Conservation (phyloP, 768 basidiomycete species). For the Daedaleopsis sinensis region DNA sequence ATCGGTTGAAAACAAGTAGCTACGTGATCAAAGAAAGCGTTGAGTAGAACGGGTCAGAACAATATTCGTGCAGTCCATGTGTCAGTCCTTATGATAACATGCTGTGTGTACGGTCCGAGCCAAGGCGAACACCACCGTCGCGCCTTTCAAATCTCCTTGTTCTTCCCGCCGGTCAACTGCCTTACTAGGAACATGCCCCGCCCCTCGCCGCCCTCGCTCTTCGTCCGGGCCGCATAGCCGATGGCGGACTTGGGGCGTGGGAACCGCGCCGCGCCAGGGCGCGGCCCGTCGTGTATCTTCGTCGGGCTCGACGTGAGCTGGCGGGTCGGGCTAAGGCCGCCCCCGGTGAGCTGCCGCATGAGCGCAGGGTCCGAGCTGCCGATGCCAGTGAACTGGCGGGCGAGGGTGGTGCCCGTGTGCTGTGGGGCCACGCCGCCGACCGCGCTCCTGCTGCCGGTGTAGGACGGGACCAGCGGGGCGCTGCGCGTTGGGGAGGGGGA, state of each 20-base stretch:
- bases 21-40: constrained; percentile 7
- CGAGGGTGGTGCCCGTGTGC: constrained; percentile 68
- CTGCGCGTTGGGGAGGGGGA: constrained; percentile 58
- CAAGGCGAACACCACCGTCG: neutral
- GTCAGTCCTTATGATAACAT: neutral
- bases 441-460: constrained; percentile 41
- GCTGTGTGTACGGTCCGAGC: constrained; percentile 13
- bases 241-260: constrained; percentile 81
- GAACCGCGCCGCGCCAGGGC: constrained; percentile 41
- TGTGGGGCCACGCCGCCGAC: constrained; percentile 50
- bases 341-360: constrained; percentile 65
- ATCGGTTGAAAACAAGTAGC: neutral
- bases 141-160: constrained; percentile 11
- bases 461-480: constrained; percentile 45
- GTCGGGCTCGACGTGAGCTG: constrained; percentile 70
- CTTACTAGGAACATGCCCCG: constrained; percentile 75
- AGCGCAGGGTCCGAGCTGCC: constrained; percentile 39
- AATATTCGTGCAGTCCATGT: constrained; percentile 6
- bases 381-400: constrained; percentile 74
- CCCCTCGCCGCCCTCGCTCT: constrained; percentile 57
- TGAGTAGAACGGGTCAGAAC: constrained; percentile 4
- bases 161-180: constrained; percentile 69
- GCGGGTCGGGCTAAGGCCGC: constrained; percentile 66
- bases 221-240: constrained; percentile 54
- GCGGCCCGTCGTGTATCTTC: constrained; percentile 56